Conservation (phyloP, 306 rosid genomes). For the Neltuma alba region DNA sequence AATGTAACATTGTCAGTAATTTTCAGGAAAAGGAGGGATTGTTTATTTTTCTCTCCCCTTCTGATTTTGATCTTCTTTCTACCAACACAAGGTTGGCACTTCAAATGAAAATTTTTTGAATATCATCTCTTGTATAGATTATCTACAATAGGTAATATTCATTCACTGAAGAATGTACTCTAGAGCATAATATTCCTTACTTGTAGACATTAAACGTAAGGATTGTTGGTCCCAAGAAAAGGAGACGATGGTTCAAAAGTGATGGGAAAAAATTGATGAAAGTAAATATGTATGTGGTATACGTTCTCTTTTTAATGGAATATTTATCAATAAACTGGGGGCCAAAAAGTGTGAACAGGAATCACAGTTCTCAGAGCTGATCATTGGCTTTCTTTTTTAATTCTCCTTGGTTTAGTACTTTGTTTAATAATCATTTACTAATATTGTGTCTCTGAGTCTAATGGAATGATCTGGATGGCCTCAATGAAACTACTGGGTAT, state of each 20-base stretch:
- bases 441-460: neutral
- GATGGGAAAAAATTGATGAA: neutral
- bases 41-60: slow-evolving; percentile 2
- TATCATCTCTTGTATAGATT: slow-evolving; percentile 33
- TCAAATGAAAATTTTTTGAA: slow-evolving; percentile 31
- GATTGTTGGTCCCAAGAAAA: neutral
- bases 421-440: neutral
- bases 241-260: neutral
- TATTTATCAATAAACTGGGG: neutral
- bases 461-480: neutral
- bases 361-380: neutral
- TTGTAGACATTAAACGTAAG: neutral
- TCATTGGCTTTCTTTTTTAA: neutral
- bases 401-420: neutral
- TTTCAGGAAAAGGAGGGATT: slow-evolving; percentile 29
- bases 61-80: slow-evolving; percentile 27
- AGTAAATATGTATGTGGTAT: too few species aligned
- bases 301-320: neutral
- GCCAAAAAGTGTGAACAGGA: neutral
- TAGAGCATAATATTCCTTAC: neutral
- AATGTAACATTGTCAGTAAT: slow-evolving; percentile 35
- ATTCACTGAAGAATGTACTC: neutral
- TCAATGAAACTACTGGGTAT: neutral
- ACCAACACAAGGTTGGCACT: slow-evolving; percentile 11
- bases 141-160: neutral